Evolutionary conservation across 495 filamentous ascomycete genomes (phyloP).

Genomic region (Clohesyomyces aquaticus): DNA sequence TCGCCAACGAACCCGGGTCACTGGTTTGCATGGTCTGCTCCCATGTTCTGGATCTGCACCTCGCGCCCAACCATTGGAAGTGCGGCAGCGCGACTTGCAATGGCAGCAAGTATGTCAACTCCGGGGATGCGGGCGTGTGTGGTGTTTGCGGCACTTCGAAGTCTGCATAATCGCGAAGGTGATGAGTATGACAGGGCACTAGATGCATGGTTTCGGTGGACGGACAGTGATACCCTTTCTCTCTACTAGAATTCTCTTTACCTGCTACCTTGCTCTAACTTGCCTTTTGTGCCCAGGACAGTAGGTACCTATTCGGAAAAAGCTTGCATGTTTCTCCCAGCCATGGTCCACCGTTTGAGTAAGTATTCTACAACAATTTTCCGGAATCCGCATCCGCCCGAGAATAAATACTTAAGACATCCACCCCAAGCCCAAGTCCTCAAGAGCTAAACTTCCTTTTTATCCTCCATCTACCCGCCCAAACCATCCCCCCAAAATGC

Average conservation of each 20-base stretch:
- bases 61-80: constrained; percentile 59
- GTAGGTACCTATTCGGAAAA: no score
- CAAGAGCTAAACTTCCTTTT: no score
- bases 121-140: constrained; percentile 66
- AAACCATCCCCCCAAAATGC: no score
- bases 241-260: not conserved
- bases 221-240: constrained; percentile 14
- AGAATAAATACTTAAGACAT: no score
- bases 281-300: no score
- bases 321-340: no score
- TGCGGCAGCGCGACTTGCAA: constrained; percentile 60
- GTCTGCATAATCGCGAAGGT: not conserved
- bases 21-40: constrained; percentile 66
- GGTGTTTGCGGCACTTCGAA: constrained; percentile 62
- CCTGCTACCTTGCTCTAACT: not conserved
- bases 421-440: no score
- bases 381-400: no score
- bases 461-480: no score
- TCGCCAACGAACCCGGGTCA: constrained; percentile 55
- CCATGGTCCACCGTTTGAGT: no score
- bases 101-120: constrained; percentile 62
- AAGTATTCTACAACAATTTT: no score
- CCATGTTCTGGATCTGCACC: constrained; percentile 61
- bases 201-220: not conserved
- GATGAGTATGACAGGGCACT: not conserved